A percentile compares a stretch with the other conserved stretches of the same genome.
These are phyloP conservation scores for Earliella scabrosa DNA, from an alignment of 1,284 basidiomycete species.

Conservation along the genomic window DNA sequence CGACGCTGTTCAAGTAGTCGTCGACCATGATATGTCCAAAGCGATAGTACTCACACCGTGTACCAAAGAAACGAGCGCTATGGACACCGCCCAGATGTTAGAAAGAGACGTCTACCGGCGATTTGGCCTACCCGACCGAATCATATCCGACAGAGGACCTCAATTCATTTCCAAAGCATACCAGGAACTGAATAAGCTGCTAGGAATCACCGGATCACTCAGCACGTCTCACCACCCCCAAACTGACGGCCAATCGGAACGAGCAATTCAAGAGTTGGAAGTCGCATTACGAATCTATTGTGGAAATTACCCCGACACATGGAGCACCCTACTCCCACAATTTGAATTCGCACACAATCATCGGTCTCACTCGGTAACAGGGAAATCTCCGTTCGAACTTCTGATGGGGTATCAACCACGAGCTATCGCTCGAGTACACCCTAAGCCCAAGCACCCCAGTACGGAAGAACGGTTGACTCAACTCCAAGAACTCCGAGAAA, in stretches of 20 bases:
- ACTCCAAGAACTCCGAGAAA: too few relatives aligned
- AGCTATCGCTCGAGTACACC: too few relatives aligned
- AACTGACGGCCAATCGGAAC: conserved; percentile 38
- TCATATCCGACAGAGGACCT: conserved; percentile 41
- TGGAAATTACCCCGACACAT: too few relatives aligned
- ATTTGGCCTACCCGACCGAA: conserved; percentile 1
- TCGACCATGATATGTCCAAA: conserved; percentile 35
- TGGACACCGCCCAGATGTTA: not conserved
- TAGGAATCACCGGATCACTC: conserved; percentile 26
- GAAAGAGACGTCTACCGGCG: not conserved
- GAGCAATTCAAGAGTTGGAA: conserved; percentile 36
- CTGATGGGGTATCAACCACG: too few relatives aligned
- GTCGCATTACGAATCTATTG: conserved; percentile 22
- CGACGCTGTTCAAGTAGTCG: conserved; percentile 41
- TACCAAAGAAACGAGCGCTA: conserved; percentile 20
- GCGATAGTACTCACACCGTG: conserved; percentile 37
- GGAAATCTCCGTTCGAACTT: too few relatives aligned
- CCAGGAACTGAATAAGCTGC: conserved; percentile 24
- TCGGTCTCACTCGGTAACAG: too few relatives aligned
- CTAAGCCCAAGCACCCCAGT: too few relatives aligned
- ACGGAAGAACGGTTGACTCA: too few relatives aligned
- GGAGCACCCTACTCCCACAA: too few relatives aligned
- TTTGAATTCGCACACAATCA: too few relatives aligned
- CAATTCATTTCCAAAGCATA: conserved; percentile 42
- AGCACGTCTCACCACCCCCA: conserved; percentile 36